Conservation (phyloP, 108 stramenopile genomes). For the Nitzschia sp. region DNA sequence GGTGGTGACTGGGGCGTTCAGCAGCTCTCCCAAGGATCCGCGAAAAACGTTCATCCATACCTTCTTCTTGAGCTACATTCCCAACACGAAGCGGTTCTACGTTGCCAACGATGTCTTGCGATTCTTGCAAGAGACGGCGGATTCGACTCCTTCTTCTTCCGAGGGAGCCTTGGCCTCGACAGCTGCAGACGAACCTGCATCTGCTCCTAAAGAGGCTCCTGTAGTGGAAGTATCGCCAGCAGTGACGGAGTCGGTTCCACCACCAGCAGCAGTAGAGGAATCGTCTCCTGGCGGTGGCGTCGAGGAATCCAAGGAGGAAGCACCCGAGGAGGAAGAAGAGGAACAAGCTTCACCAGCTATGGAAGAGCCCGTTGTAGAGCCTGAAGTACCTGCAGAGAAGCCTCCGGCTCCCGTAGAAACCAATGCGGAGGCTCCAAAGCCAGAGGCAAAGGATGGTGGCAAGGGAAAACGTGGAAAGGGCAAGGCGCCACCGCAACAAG, state of each 20-base stretch:
- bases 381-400: slow-evolving; percentile 17
- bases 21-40: slow-evolving; percentile 9
- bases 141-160: slow-evolving; percentile 11
- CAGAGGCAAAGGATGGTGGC: slow-evolving; percentile 21
- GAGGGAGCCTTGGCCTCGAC: slow-evolving; percentile 25
- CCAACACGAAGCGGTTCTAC: slow-evolving; percentile 65
- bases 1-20: slow-evolving; percentile 74
- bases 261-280: slow-evolving; percentile 15
- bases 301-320: slow-evolving; percentile 49
- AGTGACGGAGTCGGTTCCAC: background rate
- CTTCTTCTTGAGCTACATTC: slow-evolving; percentile 57
- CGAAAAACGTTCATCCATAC: slow-evolving; percentile 74
- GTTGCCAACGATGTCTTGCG: slow-evolving; percentile 82
- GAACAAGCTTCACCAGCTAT: slow-evolving; percentile 35
- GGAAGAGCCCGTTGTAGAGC: slow-evolving; percentile 22
- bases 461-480: slow-evolving; percentile 32
- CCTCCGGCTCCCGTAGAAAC: slow-evolving; percentile 29
- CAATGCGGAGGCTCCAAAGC: slow-evolving; percentile 44
- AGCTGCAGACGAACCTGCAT: background rate
- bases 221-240: slow-evolving; percentile 10
- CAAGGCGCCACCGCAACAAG: slow-evolving; percentile 9
- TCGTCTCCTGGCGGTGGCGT: slow-evolving; percentile 54
- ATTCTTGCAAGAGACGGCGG: slow-evolving; percentile 51
- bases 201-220: slow-evolving; percentile 11
- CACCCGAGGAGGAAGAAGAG: slow-evolving; percentile 29